These are phyloP conservation scores for Rhytidiadelphus loreus DNA, from an alignment of 225 moss, liverwort and hornwort genomes.

Conservation along the genomic window DNA sequence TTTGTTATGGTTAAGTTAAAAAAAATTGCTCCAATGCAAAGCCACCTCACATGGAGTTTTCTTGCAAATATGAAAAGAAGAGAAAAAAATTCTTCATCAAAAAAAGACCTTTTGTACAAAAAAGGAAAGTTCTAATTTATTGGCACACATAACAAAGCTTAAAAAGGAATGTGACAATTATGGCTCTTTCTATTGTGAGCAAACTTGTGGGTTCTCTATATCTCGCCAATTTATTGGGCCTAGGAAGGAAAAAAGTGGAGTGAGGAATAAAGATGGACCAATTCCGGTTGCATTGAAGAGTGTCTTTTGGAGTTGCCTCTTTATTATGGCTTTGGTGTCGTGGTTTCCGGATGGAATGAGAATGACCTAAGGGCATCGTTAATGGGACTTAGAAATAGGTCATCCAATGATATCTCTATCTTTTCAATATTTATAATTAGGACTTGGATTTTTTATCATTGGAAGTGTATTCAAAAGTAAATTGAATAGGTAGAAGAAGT, in stretches of 20 bases:
- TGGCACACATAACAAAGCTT: neutral
- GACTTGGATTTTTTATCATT: neutral
- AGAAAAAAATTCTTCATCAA: neutral
- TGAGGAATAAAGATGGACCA: rapidly evolving
- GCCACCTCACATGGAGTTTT: neutral
- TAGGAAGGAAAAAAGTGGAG: rapidly evolving
- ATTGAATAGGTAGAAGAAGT: neutral
- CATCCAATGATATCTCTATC: neutral
- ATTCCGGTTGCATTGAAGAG: rapidly evolving
- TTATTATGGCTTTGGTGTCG: rapidly evolving
- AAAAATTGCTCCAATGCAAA: neutral
- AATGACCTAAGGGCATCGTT: neutral
- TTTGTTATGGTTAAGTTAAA: neutral
- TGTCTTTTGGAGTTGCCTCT: neutral
- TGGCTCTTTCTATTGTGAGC: too few species aligned
- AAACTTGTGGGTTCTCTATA: neutral
- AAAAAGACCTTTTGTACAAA: neutral
- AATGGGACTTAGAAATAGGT: neutral
- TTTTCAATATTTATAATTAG: neutral
- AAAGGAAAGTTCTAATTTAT: neutral
- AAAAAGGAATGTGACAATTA: neutral
- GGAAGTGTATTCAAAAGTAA: neutral
- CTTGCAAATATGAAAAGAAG: neutral
- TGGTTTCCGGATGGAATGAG: rapidly evolving
- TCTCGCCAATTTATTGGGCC: rapidly evolving